phyloP scores from a whole-genome alignment of 306 rosid species.

The Fragaria vesca region DNA sequence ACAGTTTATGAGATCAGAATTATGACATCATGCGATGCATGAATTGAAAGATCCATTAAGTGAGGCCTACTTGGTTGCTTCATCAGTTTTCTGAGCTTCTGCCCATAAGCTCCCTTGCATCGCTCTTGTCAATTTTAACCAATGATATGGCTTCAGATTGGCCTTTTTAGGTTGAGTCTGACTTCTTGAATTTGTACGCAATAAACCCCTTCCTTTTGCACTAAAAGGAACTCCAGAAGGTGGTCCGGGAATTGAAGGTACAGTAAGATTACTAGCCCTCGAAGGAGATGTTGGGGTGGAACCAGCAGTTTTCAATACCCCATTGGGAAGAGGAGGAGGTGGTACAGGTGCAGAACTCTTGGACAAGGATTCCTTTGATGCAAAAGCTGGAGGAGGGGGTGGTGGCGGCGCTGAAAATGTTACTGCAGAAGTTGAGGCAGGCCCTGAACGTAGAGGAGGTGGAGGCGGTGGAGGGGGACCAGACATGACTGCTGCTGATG shows the following conservation, averaged over 20 bases:
- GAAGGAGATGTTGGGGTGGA: slow-evolving; percentile 27
- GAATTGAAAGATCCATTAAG: slow-evolving; percentile 14
- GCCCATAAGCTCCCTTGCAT: slow-evolving; percentile 99
- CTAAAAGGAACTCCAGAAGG: slow-evolving; percentile 58
- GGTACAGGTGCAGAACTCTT: slow-evolving; percentile 44
- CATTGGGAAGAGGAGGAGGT: slow-evolving; percentile 58
- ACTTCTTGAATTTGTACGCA: slow-evolving; percentile 47
- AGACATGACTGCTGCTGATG: background rate
- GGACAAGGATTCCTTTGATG: slow-evolving; percentile 25
- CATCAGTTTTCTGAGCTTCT: slow-evolving; percentile 79
- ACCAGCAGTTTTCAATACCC: slow-evolving; percentile 41
- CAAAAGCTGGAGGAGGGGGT: slow-evolving; percentile 58
- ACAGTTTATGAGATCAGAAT: slow-evolving; percentile 21
- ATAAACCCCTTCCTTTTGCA: slow-evolving; percentile 65
- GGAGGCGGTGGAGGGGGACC: slow-evolving; percentile 62
- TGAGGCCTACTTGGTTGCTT: slow-evolving; percentile 66
- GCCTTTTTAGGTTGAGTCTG: slow-evolving; percentile 55
- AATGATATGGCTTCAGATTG: slow-evolving; percentile 93
- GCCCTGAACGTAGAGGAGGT: slow-evolving; percentile 32
- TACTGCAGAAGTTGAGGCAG: slow-evolving; percentile 31
- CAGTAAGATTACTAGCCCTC: slow-evolving; percentile 38
- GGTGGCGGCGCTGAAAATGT: slow-evolving; percentile 52
- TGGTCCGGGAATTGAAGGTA: slow-evolving; percentile 73
- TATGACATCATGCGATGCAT: slow-evolving; percentile 11
- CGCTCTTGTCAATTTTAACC: slow-evolving; percentile 92